These are phyloP conservation scores for Yarrowia sp. DNA, from an alignment of 805 yeast species.

Conservation along the genomic window DNA sequence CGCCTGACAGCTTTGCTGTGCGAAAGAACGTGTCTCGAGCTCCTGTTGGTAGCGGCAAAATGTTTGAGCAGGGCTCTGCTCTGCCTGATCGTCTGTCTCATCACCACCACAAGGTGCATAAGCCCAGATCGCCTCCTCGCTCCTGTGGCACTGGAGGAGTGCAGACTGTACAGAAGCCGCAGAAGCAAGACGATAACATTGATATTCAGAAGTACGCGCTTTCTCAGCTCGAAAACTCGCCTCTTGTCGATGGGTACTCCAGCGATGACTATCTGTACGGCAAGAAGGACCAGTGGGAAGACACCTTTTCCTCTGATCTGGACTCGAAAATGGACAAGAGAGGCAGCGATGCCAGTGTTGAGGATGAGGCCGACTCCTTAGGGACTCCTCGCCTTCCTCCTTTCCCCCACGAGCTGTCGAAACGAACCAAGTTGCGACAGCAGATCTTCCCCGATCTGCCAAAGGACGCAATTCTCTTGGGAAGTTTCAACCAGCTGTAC, in stretches of 20 bases:
- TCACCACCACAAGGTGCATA: background rate
- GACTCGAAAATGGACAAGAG: background rate
- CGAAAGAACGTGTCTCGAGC: background rate
- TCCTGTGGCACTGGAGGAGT: background rate
- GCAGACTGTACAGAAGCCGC: background rate
- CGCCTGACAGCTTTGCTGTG: conserved; percentile 29
- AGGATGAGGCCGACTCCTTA: background rate
- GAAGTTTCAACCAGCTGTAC: conserved; percentile 40
- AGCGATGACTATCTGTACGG: conserved; percentile 27
- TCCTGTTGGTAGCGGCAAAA: background rate
- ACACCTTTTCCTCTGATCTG: background rate
- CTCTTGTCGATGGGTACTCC: background rate
- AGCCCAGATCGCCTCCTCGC: background rate
- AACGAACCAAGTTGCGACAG: background rate
- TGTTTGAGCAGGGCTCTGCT: background rate
- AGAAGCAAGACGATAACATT: too few relatives aligned
- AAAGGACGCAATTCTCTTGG: conserved; percentile 35
- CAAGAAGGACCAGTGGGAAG: background rate
- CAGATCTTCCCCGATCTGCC: conserved; percentile 35
- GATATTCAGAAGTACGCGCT: conserved; percentile 11
- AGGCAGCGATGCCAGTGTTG: background rate
- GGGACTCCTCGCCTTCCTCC: background rate
- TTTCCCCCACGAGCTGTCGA: background rate
- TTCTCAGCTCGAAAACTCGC: background rate
- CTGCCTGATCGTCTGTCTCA: background rate